phyloP scores from a whole-genome alignment of 768 basidiomycete species.

The Tricholoma furcatifolium region DNA sequence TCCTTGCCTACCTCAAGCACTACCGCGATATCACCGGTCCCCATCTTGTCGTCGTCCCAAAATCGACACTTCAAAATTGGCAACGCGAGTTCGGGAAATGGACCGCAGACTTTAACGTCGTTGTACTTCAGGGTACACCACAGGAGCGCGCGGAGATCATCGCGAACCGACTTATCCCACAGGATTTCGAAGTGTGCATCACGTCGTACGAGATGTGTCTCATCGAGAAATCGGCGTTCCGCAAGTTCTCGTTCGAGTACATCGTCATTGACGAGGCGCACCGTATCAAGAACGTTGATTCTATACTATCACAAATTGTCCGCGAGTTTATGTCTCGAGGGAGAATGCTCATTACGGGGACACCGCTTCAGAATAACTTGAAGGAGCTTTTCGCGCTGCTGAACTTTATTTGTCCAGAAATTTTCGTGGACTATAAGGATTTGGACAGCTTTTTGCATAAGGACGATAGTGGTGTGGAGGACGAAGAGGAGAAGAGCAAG shows the following conservation, averaged over 20 bases:
- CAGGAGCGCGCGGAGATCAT: constrained; percentile 89
- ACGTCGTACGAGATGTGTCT: constrained; percentile 97
- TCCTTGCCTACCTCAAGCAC: constrained; percentile 92
- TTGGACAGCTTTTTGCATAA: constrained; percentile 94
- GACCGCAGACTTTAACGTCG: constrained; percentile 85
- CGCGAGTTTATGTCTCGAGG: constrained; percentile 87
- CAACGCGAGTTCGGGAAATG: constrained; percentile 87
- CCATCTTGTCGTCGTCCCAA: constrained; percentile 97
- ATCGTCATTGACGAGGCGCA: constrained; percentile 99
- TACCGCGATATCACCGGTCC: constrained; percentile 75
- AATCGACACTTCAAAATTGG: constrained; percentile 98
- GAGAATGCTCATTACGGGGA: constrained; percentile 92
- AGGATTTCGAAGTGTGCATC: constrained; percentile 92
- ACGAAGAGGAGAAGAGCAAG: constrained; percentile 82
- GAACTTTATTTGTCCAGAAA: constrained; percentile 97
- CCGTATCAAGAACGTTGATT: constrained; percentile 98
- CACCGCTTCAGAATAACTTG: constrained; percentile 94
- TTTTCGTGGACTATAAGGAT: constrained; percentile 89
- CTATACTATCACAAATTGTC: constrained; percentile 92
- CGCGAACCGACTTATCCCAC: constrained; percentile 71
- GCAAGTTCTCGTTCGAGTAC: constrained; percentile 96
- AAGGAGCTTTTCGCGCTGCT: constrained; percentile 91
- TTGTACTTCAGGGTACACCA: constrained; percentile 81
- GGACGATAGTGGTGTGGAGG: constrained; percentile 65
- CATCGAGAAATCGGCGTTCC: constrained; percentile 88